These are phyloP conservation scores for Aspergillus ustus DNA, from an alignment of 2,329 filamentous ascomycete genomes.

Conservation along the genomic window DNA sequence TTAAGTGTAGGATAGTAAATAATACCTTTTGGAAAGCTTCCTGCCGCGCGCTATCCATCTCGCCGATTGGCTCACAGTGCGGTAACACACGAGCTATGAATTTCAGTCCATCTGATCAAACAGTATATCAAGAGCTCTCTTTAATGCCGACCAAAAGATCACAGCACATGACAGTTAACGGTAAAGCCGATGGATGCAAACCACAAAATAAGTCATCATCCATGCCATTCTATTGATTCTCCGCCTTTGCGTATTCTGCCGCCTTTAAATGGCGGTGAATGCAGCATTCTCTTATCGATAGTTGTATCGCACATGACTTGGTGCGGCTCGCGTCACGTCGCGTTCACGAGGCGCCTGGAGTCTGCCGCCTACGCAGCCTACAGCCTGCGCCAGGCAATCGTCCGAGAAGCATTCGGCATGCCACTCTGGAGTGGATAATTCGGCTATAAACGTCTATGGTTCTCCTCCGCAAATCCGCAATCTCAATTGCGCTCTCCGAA, in stretches of 20 bases:
- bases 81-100: background rate
- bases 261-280: conserved; percentile 27
- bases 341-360: conserved; percentile 22
- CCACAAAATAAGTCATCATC: conserved; percentile 1
- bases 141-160: background rate
- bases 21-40: conserved; percentile 48
- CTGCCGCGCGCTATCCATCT: conserved; percentile 46
- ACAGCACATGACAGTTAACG: background rate
- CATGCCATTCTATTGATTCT: conserved; percentile 18
- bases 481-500: conserved; percentile 16
- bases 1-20: conserved; percentile 10
- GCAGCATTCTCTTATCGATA: conserved; percentile 4
- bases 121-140: background rate
- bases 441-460: conserved; percentile 22
- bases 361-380: conserved; percentile 12
- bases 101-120: conserved; percentile 5
- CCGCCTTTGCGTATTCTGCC: conserved; percentile 32
- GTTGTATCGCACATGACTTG: conserved; percentile 21
- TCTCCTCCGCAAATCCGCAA: conserved; percentile 13
- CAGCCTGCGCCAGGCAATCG: conserved; percentile 17
- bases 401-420: conserved; percentile 5
- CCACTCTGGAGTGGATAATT: conserved; percentile 10
- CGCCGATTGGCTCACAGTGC: background rate
- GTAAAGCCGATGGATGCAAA: background rate
- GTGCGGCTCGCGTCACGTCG: conserved; percentile 28